Conservation (phyloP, 768 basidiomycete species). For the Boletus insuetus region DNA sequence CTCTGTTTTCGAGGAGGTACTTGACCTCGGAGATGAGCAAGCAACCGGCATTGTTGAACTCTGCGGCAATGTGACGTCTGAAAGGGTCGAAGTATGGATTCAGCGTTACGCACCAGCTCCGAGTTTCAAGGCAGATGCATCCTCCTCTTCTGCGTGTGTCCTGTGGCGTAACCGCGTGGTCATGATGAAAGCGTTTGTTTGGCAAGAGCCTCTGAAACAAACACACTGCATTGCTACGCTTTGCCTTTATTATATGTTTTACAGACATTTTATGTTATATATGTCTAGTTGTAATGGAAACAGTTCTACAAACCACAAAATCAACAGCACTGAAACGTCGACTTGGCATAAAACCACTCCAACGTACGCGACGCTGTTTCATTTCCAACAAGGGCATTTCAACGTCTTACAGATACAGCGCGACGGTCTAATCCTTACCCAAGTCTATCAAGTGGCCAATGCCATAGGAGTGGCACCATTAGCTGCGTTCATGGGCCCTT, state of each 20-base stretch:
- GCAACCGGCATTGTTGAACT: slow-evolving; percentile 91
- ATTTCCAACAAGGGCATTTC: neutral
- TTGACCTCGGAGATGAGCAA: slow-evolving; percentile 91
- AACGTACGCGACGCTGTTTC: slow-evolving; percentile 13
- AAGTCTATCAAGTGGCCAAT: slow-evolving; percentile 28
- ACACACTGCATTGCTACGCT: neutral
- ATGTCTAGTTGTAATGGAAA: slow-evolving; percentile 32
- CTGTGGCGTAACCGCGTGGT: slow-evolving; percentile 63
- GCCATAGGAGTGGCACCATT: slow-evolving; percentile 18
- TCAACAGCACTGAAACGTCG: slow-evolving; percentile 29
- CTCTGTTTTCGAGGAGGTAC: slow-evolving; percentile 81
- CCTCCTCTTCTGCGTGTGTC: slow-evolving; percentile 72
- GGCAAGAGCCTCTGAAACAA: slow-evolving; percentile 32
- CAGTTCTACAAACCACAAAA: slow-evolving; percentile 27
- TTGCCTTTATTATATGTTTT: slow-evolving; percentile 32
- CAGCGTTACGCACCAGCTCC: slow-evolving; percentile 52
- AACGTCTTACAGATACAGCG: neutral
- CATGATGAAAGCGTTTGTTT: slow-evolving; percentile 43
- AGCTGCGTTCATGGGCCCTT: slow-evolving; percentile 7
- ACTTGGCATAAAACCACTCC: slow-evolving; percentile 19
- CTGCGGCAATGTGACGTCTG: slow-evolving; percentile 35
- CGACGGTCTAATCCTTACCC: slow-evolving; percentile 11
- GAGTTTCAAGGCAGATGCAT: slow-evolving; percentile 80
- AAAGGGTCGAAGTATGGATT: neutral
- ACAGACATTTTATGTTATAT: slow-evolving; percentile 36